Conservation (phyloP, 78 protist genomes). For the Thecamonas trahens region DNA sequence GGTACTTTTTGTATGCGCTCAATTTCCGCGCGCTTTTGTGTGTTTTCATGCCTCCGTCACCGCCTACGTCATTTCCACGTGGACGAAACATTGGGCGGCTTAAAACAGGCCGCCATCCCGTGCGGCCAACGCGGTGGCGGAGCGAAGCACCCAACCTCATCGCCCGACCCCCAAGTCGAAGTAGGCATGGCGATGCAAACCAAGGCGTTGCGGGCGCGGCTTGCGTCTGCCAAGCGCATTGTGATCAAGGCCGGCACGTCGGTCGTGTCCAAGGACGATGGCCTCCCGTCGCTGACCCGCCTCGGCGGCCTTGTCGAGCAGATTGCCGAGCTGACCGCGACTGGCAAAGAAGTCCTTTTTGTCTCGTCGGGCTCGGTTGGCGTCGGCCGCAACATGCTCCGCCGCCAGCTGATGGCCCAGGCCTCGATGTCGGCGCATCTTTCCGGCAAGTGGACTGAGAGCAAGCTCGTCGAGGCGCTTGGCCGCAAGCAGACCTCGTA, state of each 20-base stretch:
- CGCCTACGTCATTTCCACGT: too few species aligned
- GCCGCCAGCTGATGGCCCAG: not conserved
- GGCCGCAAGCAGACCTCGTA: not conserved
- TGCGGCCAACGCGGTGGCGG: too few species aligned
- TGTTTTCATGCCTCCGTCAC: too few species aligned
- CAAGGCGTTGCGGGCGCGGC: too few species aligned
- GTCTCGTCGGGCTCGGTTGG: conserved; percentile 41
- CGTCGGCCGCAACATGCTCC: not conserved
- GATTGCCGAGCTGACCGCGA: not conserved
- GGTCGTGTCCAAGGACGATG: conserved; percentile 13
- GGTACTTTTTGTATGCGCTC: too few species aligned
- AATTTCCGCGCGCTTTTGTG: too few species aligned
- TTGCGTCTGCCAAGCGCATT: conserved; percentile 13
- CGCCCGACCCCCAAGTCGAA: too few species aligned
- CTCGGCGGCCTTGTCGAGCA: conserved; percentile 28
- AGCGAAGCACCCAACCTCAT: too few species aligned
- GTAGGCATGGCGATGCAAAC: too few species aligned
- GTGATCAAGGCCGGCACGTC: conserved; percentile 42
- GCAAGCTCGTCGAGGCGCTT: not conserved
- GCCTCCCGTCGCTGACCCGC: conserved; percentile 9
- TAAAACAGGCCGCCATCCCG: too few species aligned
- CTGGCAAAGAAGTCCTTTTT: conserved; percentile 24
- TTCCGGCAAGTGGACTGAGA: not conserved
- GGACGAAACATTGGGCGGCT: too few species aligned
- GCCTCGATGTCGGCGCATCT: not conserved